Evolutionary conservation across 2,329 filamentous ascomycete species (phyloP).

Genomic region (Parastagonospora avenae): DNA sequence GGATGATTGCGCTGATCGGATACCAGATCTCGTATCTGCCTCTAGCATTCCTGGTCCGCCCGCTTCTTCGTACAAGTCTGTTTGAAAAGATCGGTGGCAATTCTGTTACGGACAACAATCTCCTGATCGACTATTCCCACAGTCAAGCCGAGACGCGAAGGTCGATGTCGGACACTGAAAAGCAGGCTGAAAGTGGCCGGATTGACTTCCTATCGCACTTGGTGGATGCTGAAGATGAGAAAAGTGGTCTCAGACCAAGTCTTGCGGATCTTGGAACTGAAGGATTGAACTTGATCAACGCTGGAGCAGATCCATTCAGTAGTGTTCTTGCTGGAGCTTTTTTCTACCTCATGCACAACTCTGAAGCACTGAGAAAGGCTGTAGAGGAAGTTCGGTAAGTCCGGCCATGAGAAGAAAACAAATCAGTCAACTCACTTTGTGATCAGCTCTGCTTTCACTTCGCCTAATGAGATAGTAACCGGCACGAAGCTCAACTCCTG

Average conservation of each 20-base stretch:
- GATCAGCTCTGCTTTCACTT: slow-evolving; percentile 10
- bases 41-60: slow-evolving; percentile 20
- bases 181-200: slow-evolving; percentile 13
- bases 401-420: too few species aligned
- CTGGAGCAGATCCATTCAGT: slow-evolving; percentile 48
- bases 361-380: slow-evolving; percentile 23
- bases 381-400: slow-evolving; percentile 30
- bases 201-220: slow-evolving; percentile 52
- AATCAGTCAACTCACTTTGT: not conserved
- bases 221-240: slow-evolving; percentile 47
- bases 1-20: not conserved
- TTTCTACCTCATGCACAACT: slow-evolving; percentile 49
- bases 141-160: slow-evolving; percentile 12
- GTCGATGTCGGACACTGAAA: slow-evolving; percentile 3
- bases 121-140: slow-evolving; percentile 25
- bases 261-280: slow-evolving; percentile 51
- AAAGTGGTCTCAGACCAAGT: slow-evolving; percentile 45
- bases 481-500: slow-evolving; percentile 27
- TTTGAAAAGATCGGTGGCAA: slow-evolving; percentile 27
- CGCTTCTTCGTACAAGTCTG: slow-evolving; percentile 21
- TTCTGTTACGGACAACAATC: slow-evolving; percentile 28
- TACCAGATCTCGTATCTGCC: slow-evolving; percentile 22
- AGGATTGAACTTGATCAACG: slow-evolving; percentile 51
- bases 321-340: slow-evolving; percentile 38
- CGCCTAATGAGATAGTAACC: slow-evolving; percentile 23